These are phyloP conservation scores for Phoma herbarum DNA, from an alignment of 2,329 filamentous ascomycete species.

Conservation along the genomic window DNA sequence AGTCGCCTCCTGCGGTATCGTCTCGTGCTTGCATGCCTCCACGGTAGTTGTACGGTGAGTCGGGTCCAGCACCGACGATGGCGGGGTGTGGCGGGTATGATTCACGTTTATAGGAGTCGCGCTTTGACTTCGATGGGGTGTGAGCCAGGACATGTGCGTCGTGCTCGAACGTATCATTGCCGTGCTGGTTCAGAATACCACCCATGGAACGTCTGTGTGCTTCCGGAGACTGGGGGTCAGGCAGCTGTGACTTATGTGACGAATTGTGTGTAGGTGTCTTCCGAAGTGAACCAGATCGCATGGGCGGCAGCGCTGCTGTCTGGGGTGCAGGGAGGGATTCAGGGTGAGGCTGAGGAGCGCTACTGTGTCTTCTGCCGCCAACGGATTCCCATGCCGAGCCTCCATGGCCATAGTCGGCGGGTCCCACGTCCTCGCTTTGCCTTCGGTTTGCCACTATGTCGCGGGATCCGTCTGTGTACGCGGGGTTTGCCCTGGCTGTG, in stretches of 20 bases:
- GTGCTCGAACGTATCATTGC: conserved; percentile 37
- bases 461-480: conserved; percentile 21
- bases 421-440: conserved; percentile 34
- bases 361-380: conserved; percentile 36
- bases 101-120: conserved; percentile 35
- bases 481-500: conserved; percentile 22
- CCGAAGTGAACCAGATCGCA: conserved; percentile 35
- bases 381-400: conserved; percentile 38
- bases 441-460: conserved; percentile 27
- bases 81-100: conserved; percentile 49
- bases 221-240: conserved; percentile 30
- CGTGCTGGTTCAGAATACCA: conserved; percentile 46
- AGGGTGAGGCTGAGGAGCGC: conserved; percentile 37
- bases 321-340: conserved; percentile 22
- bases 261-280: conserved; percentile 44
- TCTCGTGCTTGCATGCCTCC: conserved; percentile 42
- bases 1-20: conserved; percentile 40
- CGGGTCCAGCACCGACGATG: conserved; percentile 48
- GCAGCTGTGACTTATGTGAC: conserved; percentile 47
- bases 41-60: conserved; percentile 41
- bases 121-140: conserved; percentile 27
- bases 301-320: conserved; percentile 27
- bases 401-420: conserved; percentile 14
- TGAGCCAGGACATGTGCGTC: conserved; percentile 44
- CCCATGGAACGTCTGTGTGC: conserved; percentile 43